Evolutionary conservation across 495 filamentous ascomycete genomes (phyloP), one percentile per base, ranked within the genome.

Genomic region (Daldinia grandis): DNA sequence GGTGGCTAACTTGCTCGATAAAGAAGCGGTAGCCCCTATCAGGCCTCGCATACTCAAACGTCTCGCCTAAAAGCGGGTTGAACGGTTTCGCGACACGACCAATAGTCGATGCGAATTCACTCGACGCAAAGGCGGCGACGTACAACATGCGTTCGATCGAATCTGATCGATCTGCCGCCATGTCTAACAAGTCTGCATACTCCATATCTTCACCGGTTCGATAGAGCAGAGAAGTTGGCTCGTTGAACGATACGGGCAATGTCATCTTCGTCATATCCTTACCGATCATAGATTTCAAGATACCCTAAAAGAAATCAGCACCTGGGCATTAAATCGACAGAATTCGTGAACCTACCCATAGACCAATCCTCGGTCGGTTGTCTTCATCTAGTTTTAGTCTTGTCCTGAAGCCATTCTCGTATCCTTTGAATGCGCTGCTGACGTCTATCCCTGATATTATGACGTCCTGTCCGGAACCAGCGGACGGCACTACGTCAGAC

Each of bases 231-330:
- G 95, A 98, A 10, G 95, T 99, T 12, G 96, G 96, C 80, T 99
- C 95, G 78, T 99, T 99, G 83, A 99, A 99, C 10, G 95, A 97
- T 5, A 99, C 95, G 0, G 95, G 95, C 4, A 99, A 85, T 2
- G 95, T 99, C 95, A 99, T 98, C 82, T 94, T 98, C 19, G 95
- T 99, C 95, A 99, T 98, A 77, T 99, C 95, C 78, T 98, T 99
- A 62, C 95, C 95, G 74, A 99, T 97, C 95, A 99, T 99, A 42
- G 95, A 99, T 83, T 98, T 98, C 54, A 99, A 81, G 68, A 99
- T 97, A 63, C 91, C 90, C 95, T 98, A 66, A 58, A n/a, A 59
- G 21, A 17, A 40, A 42, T 72, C 6, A 74, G 33, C 72, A 71
- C 25, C 57, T 58, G 25, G 58, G 2, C 24, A 31, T 9, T 38